A percentile compares a stretch with the other conserved stretches of the same genome.
Conservation (phyloP, 371 early-diverging fungal species). For the Mucor saturninus region DNA sequence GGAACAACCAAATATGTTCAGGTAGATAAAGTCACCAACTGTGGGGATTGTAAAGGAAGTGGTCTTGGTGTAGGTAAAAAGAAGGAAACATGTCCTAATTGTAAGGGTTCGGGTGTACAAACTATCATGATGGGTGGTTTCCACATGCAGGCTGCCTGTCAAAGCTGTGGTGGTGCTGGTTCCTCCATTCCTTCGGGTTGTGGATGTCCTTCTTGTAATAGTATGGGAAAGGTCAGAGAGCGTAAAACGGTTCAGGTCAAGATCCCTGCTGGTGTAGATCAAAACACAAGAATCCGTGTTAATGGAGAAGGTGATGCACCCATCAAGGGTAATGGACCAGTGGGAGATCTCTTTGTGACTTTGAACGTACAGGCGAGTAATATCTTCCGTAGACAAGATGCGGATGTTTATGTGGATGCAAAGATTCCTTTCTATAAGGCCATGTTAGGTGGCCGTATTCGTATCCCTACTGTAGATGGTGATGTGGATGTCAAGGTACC, state of each 20-base stretch:
- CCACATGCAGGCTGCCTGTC: slow-evolving; percentile 81
- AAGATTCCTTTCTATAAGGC: slow-evolving; percentile 84
- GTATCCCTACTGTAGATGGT: slow-evolving; percentile 90
- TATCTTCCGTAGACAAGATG: slow-evolving; percentile 79
- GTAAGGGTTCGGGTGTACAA: slow-evolving; percentile 84
- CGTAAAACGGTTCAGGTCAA: slow-evolving; percentile 68
- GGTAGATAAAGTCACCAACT: slow-evolving; percentile 66
- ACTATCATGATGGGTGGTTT: slow-evolving; percentile 73
- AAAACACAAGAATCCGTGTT: slow-evolving; percentile 63
- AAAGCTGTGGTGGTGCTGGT: slow-evolving; percentile 83
- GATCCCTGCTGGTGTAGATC: slow-evolving; percentile 77
- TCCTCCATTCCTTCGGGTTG: slow-evolving; percentile 58
- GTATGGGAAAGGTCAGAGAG: slow-evolving; percentile 77
- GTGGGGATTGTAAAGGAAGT: slow-evolving; percentile 77
- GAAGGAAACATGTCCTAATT: slow-evolving; percentile 65
- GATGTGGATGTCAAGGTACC: slow-evolving; percentile 88
- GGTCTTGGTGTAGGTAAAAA: slow-evolving; percentile 80
- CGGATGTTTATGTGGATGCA: slow-evolving; percentile 75
- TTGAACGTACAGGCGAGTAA: slow-evolving; percentile 67
- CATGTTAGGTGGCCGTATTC: slow-evolving; percentile 83
- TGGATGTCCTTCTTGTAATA: slow-evolving; percentile 77
- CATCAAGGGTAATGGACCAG: slow-evolving; percentile 64
- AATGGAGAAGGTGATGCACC: slow-evolving; percentile 82
- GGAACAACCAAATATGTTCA: slow-evolving; percentile 71
- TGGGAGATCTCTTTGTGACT: slow-evolving; percentile 83